These are phyloP conservation scores for Mortierella claussenii DNA, from an alignment of 192 early-diverging fungal genomes.

Conservation along the genomic window DNA sequence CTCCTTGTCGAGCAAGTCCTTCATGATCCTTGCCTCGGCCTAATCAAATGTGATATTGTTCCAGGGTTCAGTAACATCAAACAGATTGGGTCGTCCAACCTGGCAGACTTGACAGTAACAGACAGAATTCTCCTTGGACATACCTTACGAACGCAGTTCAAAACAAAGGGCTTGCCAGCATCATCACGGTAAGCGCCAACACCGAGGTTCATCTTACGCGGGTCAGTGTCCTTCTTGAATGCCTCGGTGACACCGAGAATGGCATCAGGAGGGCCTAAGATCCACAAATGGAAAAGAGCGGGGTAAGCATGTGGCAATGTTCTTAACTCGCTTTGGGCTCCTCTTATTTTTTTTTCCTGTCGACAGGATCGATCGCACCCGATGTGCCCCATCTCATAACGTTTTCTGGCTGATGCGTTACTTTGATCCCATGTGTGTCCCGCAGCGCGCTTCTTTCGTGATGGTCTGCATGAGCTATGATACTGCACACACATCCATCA, in stretches of 20 bases:
- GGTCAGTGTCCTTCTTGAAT: conserved; percentile 90
- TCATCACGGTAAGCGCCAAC: conserved; percentile 99
- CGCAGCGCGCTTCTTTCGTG: no score
- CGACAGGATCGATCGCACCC: no score
- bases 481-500: no score
- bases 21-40: conserved; percentile 83
- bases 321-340: neutral
- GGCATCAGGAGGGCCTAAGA: conserved; percentile 77
- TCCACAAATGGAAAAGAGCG: neutral
- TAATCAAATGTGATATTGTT: neutral
- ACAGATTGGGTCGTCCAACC: neutral
- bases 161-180: conserved; percentile 90
- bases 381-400: no score
- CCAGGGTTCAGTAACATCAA: neutral
- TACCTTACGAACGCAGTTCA: conserved; percentile 88
- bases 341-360: no score
- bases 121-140: neutral
- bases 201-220: conserved; percentile 97
- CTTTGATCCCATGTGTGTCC: no score
- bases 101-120: no score
- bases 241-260: conserved; percentile 93
- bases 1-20: conserved; percentile 88
- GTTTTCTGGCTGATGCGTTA: no score
- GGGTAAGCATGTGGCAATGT: neutral
- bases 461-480: no score